phyloP scores from a whole-genome alignment of 2,329 filamentous ascomycete genomes.

The Penicillium sclerotiorum region DNA sequence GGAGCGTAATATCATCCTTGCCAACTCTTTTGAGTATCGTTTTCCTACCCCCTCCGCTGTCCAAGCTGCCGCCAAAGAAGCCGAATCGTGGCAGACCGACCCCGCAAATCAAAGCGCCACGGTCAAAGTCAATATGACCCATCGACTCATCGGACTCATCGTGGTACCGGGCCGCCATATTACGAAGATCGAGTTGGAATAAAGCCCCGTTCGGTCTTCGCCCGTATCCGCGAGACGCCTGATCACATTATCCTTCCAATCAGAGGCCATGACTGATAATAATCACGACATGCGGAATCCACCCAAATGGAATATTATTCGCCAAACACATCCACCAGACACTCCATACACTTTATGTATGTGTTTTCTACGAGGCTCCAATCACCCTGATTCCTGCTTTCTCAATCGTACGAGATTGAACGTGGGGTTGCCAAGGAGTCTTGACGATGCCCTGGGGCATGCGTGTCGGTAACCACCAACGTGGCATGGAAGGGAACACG shows the following conservation, averaged over 20 bases:
- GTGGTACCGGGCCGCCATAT: conserved; percentile 88
- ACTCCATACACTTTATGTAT: neutral
- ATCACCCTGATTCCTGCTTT: conserved; percentile 1
- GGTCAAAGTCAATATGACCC: conserved; percentile 72
- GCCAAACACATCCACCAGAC: neutral
- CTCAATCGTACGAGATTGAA: neutral
- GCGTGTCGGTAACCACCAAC: conserved; percentile 11
- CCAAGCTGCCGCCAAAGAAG: conserved; percentile 39
- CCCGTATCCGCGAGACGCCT: conserved; percentile 14
- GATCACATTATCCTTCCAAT: conserved; percentile 12
- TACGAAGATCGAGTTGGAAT: conserved; percentile 83
- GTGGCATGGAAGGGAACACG: conserved; percentile 19
- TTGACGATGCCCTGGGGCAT: neutral
- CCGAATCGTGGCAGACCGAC: conserved; percentile 24
- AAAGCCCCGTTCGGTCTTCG: conserved; percentile 36
- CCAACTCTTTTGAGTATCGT: conserved; percentile 86
- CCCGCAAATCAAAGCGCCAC: conserved; percentile 25
- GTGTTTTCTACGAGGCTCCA: too few species aligned
- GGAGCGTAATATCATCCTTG: conserved; percentile 87
- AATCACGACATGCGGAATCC: conserved; percentile 8
- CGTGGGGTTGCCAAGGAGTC: conserved; percentile 5
- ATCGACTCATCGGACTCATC: conserved; percentile 83
- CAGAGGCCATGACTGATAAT: conserved; percentile 9
- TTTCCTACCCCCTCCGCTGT: conserved; percentile 62
- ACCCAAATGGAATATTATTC: conserved; percentile 3